phyloP scores from a whole-genome alignment of 1,284 basidiomycete genomes.

The Cryptococcus sp. region DNA sequence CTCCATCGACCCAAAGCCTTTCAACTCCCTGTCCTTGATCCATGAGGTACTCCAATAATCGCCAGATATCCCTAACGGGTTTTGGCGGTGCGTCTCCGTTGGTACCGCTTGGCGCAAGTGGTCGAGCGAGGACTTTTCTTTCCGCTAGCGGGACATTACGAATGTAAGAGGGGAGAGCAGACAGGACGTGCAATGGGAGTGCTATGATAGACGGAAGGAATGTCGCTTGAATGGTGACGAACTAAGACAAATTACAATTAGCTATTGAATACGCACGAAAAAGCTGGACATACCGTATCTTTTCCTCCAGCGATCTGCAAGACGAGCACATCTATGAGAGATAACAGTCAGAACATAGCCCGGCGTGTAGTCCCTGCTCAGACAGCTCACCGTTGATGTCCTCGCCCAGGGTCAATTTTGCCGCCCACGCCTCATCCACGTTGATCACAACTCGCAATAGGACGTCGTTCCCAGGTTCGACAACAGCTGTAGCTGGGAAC shows the following conservation, averaged over 20 bases:
- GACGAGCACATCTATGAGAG: slow-evolving; percentile 41
- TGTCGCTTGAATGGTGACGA: slow-evolving; percentile 41
- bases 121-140: slow-evolving; percentile 28
- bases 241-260: slow-evolving; percentile 19
- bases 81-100: slow-evolving; percentile 20
- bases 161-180: slow-evolving; percentile 27
- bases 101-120: slow-evolving; percentile 3
- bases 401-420: slow-evolving; percentile 28
- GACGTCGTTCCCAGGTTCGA: slow-evolving; percentile 29
- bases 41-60: slow-evolving; percentile 45
- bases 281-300: slow-evolving; percentile 32
- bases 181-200: slow-evolving; percentile 33
- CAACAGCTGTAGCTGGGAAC: slow-evolving; percentile 31
- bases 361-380: background rate
- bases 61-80: slow-evolving; percentile 43
- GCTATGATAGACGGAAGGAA: slow-evolving; percentile 37
- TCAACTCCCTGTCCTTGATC: slow-evolving; percentile 18
- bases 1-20: slow-evolving; percentile 25
- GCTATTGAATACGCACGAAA: background rate
- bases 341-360: background rate
- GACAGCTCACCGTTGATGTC: slow-evolving; percentile 41
- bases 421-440: slow-evolving; percentile 33
- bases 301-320: slow-evolving; percentile 41
- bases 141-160: slow-evolving; percentile 23
- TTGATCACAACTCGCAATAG: slow-evolving; percentile 26